These are phyloP conservation scores for Ophioceras dolichostomum DNA, from an alignment of 2,329 filamentous ascomycete genomes.

Conservation along the genomic window DNA sequence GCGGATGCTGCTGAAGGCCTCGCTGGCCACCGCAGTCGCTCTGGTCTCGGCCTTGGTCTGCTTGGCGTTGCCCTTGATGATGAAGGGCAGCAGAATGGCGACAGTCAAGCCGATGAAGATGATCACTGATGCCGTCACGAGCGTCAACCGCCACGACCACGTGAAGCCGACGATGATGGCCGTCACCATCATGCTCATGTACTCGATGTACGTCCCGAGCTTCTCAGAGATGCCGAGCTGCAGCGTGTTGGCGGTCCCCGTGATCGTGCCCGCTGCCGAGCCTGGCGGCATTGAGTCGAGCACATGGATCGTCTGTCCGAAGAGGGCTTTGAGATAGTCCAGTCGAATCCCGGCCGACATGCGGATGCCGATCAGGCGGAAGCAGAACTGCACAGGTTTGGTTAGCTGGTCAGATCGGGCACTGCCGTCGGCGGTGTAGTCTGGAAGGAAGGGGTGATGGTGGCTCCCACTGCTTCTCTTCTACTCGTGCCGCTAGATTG, in stretches of 20 bases:
- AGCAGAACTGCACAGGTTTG: slow-evolving; percentile 33
- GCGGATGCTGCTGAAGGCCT: slow-evolving; percentile 45
- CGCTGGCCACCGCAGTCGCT: slow-evolving; percentile 46
- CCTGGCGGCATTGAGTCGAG: slow-evolving; percentile 55
- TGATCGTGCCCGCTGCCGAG: slow-evolving; percentile 50
- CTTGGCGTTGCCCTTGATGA: slow-evolving; percentile 36
- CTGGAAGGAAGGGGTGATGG: no score
- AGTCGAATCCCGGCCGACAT: slow-evolving; percentile 49
- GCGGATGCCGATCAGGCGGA: slow-evolving; percentile 49
- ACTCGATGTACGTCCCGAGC: slow-evolving; percentile 46
- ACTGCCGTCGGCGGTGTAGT: no score
- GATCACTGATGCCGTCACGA: slow-evolving; percentile 44
- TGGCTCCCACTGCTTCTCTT: no score
- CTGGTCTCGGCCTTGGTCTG: slow-evolving; percentile 40
- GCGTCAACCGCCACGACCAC: slow-evolving; percentile 45
- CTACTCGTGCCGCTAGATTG: no score
- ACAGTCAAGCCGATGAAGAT: slow-evolving; percentile 41
- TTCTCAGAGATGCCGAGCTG: slow-evolving; percentile 55
- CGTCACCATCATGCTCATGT: slow-evolving; percentile 35
- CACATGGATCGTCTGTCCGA: slow-evolving; percentile 54
- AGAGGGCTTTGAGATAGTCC: slow-evolving; percentile 50
- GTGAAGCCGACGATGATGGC: slow-evolving; percentile 42
- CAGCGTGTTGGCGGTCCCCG: slow-evolving; percentile 49
- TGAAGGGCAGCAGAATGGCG: slow-evolving; percentile 37
- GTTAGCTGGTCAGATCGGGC: no score